Conservation (phyloP, 2,329 filamentous ascomycete species). For the Claviceps quebecensis region DNA sequence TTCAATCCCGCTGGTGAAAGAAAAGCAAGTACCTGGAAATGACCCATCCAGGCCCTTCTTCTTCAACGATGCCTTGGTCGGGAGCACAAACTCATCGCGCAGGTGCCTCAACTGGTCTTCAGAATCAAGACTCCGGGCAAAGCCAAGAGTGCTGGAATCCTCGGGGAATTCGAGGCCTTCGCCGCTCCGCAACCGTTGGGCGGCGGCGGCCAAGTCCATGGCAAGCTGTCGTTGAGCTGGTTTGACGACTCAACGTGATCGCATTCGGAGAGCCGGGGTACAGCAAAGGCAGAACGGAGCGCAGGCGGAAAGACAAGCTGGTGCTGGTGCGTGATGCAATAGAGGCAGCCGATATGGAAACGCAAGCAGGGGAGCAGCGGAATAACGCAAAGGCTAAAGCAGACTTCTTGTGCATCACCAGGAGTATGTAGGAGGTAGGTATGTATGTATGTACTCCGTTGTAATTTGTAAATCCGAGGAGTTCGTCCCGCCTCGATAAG, state of each 20-base stretch:
- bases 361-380: no score
- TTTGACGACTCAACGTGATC: slow-evolving; percentile 8
- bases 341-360: no score
- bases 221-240: slow-evolving; percentile 8
- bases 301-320: no score
- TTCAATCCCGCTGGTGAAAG: not conserved
- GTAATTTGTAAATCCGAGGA: no score
- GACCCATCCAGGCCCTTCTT: slow-evolving; percentile 41
- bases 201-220: slow-evolving; percentile 26
- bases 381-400: no score
- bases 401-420: no score
- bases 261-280: no score
- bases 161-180: slow-evolving; percentile 30
- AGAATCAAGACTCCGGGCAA: slow-evolving; percentile 39
- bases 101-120: slow-evolving; percentile 47
- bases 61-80: slow-evolving; percentile 57
- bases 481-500: no score
- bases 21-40: slow-evolving; percentile 22
- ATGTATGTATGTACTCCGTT: no score
- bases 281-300: no score
- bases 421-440: no score
- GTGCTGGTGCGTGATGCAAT: no score
- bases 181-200: slow-evolving; percentile 28
- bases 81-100: slow-evolving; percentile 62
- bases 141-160: slow-evolving; percentile 32